These are phyloP conservation scores for Russula compacta DNA, from an alignment of 768 basidiomycete species.

Conservation along the genomic window DNA sequence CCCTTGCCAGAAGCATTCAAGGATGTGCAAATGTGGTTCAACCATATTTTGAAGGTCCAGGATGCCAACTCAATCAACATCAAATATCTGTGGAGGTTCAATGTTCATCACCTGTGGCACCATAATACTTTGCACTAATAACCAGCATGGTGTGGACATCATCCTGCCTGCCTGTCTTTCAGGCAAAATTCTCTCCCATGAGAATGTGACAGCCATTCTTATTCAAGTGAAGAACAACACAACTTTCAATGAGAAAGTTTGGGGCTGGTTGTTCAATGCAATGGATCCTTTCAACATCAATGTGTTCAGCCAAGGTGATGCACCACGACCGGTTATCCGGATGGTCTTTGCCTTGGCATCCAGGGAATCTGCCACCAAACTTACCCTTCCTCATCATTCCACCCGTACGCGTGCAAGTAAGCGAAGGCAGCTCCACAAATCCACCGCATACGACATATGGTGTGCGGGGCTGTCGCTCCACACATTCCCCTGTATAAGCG, in stretches of 20 bases:
- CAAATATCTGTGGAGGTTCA: not conserved
- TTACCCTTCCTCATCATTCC: not conserved
- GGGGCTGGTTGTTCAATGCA: not conserved
- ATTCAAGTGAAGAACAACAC: not conserved
- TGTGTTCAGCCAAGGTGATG: not conserved
- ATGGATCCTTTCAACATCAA: not conserved
- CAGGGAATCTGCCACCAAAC: not conserved
- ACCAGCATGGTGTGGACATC: not conserved
- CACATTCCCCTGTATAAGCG: not conserved
- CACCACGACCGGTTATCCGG: not conserved
- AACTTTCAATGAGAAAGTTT: rapidly evolving
- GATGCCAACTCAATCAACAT: too few species aligned
- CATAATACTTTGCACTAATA: not conserved
- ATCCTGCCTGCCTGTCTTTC: not conserved
- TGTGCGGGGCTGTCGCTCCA: not conserved
- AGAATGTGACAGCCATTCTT: not conserved
- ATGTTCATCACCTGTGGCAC: not conserved
- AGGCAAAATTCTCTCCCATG: not conserved
- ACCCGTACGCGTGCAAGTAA: too few species aligned
- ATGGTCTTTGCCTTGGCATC: not conserved
- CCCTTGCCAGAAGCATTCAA: not conserved
- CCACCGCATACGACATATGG: not conserved
- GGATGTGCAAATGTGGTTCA: not conserved
- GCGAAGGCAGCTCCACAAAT: not conserved
- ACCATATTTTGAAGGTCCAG: too few species aligned